These are phyloP conservation scores for Penicillium odoratum DNA, from an alignment of 495 filamentous ascomycete species.

Conservation along the genomic window DNA sequence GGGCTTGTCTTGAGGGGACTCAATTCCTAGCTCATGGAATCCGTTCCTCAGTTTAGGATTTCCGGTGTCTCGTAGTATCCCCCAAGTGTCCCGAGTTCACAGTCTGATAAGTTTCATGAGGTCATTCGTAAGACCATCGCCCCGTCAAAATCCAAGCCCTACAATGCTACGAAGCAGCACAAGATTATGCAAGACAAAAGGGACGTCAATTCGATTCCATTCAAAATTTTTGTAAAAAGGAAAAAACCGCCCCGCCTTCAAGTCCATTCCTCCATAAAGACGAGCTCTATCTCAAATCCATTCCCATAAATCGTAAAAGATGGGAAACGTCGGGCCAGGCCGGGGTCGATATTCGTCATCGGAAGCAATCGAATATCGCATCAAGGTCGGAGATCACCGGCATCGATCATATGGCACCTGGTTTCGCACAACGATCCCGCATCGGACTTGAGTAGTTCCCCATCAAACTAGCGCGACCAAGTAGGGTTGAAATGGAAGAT, in stretches of 20 bases:
- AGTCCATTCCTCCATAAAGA: conserved; percentile 4
- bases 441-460: conserved; percentile 21
- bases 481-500: conserved; percentile 10
- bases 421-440: background rate
- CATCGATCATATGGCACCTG: conserved; percentile 8
- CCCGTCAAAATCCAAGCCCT: background rate
- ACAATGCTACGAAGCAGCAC: conserved; percentile 7
- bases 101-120: too few species aligned
- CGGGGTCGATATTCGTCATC: background rate
- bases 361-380: conserved; percentile 4
- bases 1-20: too few species aligned
- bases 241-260: conserved; percentile 21
- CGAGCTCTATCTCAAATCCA: conserved; percentile 2
- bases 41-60: background rate
- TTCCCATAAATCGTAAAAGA: conserved; percentile 6
- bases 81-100: background rate
- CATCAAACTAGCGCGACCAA: conserved; percentile 31
- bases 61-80: background rate
- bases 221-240: conserved; percentile 31
- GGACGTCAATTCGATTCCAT: conserved; percentile 34
- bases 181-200: conserved; percentile 21
- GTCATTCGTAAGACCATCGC: too few species aligned
- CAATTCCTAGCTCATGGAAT: background rate
- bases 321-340: background rate
- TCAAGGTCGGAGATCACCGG: background rate